A percentile compares a stretch with the other conserved stretches of the same genome.
Conservation (phyloP, 2,329 filamentous ascomycete genomes). For the Tetracladium maxilliforme region DNA sequence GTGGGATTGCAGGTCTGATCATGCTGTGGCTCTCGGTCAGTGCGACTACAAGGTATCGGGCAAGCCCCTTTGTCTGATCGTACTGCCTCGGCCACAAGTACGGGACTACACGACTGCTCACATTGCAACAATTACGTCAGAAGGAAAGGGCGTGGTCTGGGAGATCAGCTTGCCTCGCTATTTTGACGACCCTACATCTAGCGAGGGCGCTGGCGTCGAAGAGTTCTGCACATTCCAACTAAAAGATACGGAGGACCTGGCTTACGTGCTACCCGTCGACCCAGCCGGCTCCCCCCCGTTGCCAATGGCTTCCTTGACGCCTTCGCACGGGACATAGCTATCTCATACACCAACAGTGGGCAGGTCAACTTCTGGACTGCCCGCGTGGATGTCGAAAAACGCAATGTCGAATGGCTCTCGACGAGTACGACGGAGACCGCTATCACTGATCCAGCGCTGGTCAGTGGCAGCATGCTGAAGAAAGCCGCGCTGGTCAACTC, state of each 20-base stretch:
- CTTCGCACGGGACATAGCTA: constrained; percentile 73
- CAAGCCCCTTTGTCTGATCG: constrained; percentile 66
- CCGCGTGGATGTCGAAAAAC: constrained; percentile 44
- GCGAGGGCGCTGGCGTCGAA: constrained; percentile 26
- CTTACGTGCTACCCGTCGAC: constrained; percentile 67
- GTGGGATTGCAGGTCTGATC: constrained; percentile 59
- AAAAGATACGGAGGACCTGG: constrained; percentile 38
- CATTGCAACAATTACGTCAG: constrained; percentile 69
- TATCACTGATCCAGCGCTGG: constrained; percentile 56
- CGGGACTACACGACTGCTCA: constrained; percentile 41
- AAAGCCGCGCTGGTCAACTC: constrained; percentile 75
- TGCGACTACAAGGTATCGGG: constrained; percentile 44
- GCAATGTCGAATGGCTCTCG: constrained; percentile 62
- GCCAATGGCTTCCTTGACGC: constrained; percentile 71
- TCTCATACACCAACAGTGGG: constrained; percentile 68
- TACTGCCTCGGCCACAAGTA: constrained; percentile 49
- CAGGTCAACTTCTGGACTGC: constrained; percentile 77
- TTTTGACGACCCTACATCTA: constrained; percentile 17
- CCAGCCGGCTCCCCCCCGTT: constrained; percentile 62
- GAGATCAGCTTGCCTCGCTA: constrained; percentile 49
- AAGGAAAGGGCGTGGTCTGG: constrained; percentile 71
- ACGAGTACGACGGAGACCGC: constrained; percentile 74
- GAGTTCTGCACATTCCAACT: constrained; percentile 63
- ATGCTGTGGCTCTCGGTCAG: constrained; percentile 42
- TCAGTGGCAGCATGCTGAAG: constrained; percentile 73